Base-by-base conservation (phyloP, 2,329 filamentous ascomycete genomes). In the Neophaeococcomyces mojaviensis region DNA sequence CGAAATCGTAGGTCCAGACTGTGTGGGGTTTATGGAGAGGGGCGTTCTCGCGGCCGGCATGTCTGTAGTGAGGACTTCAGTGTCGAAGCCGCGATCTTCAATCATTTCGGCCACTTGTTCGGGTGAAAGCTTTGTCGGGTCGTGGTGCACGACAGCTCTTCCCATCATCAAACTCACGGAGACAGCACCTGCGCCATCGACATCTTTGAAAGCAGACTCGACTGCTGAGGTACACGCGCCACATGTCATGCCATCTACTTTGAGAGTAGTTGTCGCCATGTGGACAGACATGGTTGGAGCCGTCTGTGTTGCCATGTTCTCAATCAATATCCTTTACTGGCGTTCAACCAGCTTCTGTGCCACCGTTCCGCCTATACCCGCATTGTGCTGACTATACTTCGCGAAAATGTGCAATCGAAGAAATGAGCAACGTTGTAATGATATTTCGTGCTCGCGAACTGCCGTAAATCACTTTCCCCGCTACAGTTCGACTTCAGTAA, bases 211-310 rank as follows among this genome's bases (percentile, higher is more conserved):
- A 55, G 86, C 92, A 49, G 84, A 79, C 73, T 97, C 90, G 57
- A 98, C 84, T n/a, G 92, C 84, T 36, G 89, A 94, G 22, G 90
- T 96, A 64, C 92, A 98, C 57, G 90, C 84, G 61, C 90, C 89
- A 69, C 92, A 98, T 54, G 74, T 77, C 72, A 76, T 98, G 57
- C 92, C 92, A 55, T 85, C 88, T 33, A 98, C 84, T 60, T 84
- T 86, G 50, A 98, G 69, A 16, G 89, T 96, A 26, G 92, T 97
- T 10, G 86, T 94, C 32, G 87, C 87, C 80, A 94, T 84, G 62
- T 83, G 80, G 49, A 76, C 69, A 30, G 75, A 73, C 2, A 24
- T 26, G 8, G 47, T 40, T 2, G 41, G 35, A 19, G 36, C 43
- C 4, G 37, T 20, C 30, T 37, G 41, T 13, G 37, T n/a, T n/a